Evolutionary conservation across 257 asterid genomes (phyloP), one percentile per base, ranked within the genome.

Genomic region (Solanum pinnatisectum): DNA sequence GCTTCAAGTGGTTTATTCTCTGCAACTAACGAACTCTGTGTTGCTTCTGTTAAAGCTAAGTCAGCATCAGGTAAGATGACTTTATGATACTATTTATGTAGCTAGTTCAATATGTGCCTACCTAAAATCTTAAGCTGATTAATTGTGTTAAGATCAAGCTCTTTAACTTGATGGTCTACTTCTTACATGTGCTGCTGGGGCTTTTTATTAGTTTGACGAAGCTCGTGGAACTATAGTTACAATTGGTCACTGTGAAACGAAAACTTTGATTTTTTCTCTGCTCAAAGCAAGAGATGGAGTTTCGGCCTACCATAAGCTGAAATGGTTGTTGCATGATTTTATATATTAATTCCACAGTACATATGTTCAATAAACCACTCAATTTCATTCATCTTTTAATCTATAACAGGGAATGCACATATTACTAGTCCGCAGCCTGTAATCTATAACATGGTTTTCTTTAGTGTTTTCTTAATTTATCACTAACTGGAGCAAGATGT

Each of bases 1-100:
- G 99, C 99, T 85, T 97, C 99, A 32, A 91, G 91, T 91, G 92
- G 93, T 90, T 92, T 96, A 92, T 90, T 91, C 89, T 92, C 99
- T 92, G 98, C 96, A 87, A 89, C 98, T 88, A 94, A 93, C 88
- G 99, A 97, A 88, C 99, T 96, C 90, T 90, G 90, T 85, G 52
- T 92, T 88, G 98, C 98, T 90, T 93, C 98, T 87, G 93, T 85
- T 73, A 97, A 92, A 89, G 98, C 95, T 63, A 94, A 92, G 92
- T 90, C 98, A 25, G 95, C 96, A 89, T 95, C 99, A 94, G 99
- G 99, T 97, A 90, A 92, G 72, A 82, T 79, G 76, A 60, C 72
- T 37, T 39, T 37, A 52, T 87, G 84, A 32, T 49, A 20, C 44
- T 82, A 46, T 82, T 10, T 82, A 40, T 40, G 63, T 78, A 40